A percentile compares a stretch with the other conserved stretches of the same genome.
Conservation (phyloP, 495 filamentous ascomycete genomes). For the Trichoderma orchidacearum region DNA sequence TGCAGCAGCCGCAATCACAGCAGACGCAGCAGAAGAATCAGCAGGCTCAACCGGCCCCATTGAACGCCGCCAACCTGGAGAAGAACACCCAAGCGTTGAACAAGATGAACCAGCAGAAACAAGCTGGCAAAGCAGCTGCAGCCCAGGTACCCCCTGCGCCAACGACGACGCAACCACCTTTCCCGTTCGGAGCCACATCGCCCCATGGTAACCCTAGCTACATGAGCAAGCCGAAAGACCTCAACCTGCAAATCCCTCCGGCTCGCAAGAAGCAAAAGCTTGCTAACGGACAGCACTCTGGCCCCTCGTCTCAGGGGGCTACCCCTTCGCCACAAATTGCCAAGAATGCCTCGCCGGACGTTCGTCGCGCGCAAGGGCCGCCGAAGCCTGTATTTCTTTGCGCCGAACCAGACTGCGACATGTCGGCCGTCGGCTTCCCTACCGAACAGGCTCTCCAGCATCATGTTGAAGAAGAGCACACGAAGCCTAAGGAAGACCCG, state of each 20-base stretch:
- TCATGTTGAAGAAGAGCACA: constrained; percentile 41
- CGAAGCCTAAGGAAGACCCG: constrained; percentile 37
- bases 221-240: constrained; percentile 27
- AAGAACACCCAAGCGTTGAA: constrained; percentile 45
- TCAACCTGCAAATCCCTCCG: constrained; percentile 37
- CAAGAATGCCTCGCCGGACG: constrained; percentile 23
- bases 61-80: constrained; percentile 57
- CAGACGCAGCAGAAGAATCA: constrained; percentile 19
- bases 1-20: constrained; percentile 7
- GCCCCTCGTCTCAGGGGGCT: constrained; percentile 11
- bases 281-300: constrained; percentile 11
- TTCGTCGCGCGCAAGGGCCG: constrained; percentile 12
- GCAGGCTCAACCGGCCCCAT: constrained; percentile 26
- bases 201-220: constrained; percentile 57
- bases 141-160: constrained; percentile 45
- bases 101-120: constrained; percentile 30
- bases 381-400: constrained; percentile 28
- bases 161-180: constrained; percentile 50
- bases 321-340: constrained; percentile 33
- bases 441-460: constrained; percentile 35
- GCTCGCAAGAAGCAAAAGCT: constrained; percentile 39
- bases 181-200: constrained; percentile 54
- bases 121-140: constrained; percentile 21
- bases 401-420: constrained; percentile 30
- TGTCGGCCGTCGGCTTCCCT: constrained; percentile 31